Evolutionary conservation across 2,329 filamentous ascomycete species (phyloP).

Genomic region (Niveomyces coronatus): DNA sequence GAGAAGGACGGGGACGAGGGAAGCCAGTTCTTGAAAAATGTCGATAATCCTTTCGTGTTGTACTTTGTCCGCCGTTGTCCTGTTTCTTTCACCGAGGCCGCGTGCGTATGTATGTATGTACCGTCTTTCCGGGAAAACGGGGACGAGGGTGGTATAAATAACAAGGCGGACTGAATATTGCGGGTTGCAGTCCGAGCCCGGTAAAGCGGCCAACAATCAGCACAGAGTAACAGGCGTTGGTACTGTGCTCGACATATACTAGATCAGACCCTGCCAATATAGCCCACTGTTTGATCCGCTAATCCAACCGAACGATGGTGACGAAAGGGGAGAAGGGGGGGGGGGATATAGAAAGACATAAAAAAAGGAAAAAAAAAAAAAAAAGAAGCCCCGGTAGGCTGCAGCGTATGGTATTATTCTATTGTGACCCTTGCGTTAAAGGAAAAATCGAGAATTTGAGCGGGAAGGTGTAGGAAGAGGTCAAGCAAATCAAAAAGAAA

Average conservation of each 20-base stretch:
- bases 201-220: background rate
- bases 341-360: background rate
- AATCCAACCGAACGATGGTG: background rate
- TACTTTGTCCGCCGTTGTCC: too few species aligned
- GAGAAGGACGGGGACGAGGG: too few species aligned
- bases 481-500: too few species aligned
- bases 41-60: background rate
- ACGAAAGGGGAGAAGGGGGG: background rate
- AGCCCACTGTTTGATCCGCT: slow-evolving; percentile 8
- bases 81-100: too few species aligned
- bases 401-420: too few species aligned
- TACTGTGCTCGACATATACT: too few species aligned
- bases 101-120: slow-evolving; percentile 1
- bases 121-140: slow-evolving; percentile 12
- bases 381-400: too few species aligned
- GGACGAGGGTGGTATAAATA: slow-evolving; percentile 12
- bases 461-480: too few species aligned
- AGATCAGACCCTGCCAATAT: slow-evolving; percentile 8
- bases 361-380: too few species aligned
- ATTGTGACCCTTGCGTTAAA: too few species aligned
- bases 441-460: too few species aligned
- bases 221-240: too few species aligned
- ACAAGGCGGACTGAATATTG: slow-evolving; percentile 3
- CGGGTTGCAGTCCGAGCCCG: background rate
- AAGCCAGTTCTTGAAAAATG: background rate